Evolutionary conservation across 768 basidiomycete species (phyloP).

Genomic region (Pholiota conissans): DNA sequence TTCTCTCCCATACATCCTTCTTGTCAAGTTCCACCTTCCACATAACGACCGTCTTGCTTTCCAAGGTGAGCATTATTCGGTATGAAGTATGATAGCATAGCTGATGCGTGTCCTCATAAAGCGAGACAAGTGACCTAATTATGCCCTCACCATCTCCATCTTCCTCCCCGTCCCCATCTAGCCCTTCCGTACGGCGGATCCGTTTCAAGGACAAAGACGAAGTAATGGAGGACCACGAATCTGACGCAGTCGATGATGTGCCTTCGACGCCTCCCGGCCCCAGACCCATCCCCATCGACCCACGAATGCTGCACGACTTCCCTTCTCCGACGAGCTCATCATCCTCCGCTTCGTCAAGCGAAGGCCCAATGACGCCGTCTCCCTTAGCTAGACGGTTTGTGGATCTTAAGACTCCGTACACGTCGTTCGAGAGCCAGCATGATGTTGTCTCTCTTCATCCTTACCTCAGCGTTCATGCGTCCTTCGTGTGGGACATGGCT

Average conservation of each 20-base stretch:
- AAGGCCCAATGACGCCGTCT: background rate
- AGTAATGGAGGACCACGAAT: background rate
- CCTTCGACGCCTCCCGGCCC: background rate
- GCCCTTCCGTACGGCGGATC: background rate
- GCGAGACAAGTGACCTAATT: background rate
- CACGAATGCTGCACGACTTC: background rate
- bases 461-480: background rate
- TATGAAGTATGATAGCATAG: background rate
- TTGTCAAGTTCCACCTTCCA: background rate
- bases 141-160: background rate
- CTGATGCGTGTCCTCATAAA: background rate
- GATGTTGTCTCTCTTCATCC: background rate
- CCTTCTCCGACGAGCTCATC: background rate
- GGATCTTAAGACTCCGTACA: background rate
- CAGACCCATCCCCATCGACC: too few species aligned
- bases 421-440: background rate
- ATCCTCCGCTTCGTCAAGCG: background rate
- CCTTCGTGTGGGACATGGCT: constrained; percentile 3
- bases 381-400: background rate
- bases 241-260: background rate
- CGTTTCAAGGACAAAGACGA: background rate
- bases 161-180: background rate
- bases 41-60: background rate
- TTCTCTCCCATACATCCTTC: background rate
- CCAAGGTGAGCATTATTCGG: background rate